Conservation (phyloP, 805 yeast species). For the Alloascoidea africana region DNA sequence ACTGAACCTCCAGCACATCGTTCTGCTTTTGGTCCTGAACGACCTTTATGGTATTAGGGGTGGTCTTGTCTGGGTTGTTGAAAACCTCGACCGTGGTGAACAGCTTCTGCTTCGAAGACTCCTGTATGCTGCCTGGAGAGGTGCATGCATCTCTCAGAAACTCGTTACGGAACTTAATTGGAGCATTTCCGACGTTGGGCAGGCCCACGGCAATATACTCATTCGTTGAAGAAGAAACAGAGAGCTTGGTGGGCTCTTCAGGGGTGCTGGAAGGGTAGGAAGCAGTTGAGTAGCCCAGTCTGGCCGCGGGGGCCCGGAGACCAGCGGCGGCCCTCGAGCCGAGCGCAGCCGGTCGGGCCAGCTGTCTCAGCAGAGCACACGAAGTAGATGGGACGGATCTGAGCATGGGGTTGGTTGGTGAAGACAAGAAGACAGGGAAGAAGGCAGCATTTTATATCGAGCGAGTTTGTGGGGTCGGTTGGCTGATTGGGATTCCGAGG, state of each 20-base stretch:
- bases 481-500: neutral
- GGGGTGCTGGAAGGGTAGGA: neutral
- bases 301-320: neutral
- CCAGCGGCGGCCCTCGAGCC: neutral
- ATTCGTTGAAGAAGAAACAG: neutral
- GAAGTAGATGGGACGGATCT: neutral
- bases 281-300: neutral
- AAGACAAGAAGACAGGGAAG: neutral
- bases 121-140: constrained; percentile 33
- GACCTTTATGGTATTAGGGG: constrained; percentile 22
- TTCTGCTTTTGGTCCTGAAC: constrained; percentile 14
- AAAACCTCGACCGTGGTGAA: constrained; percentile 43
- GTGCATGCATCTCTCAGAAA: constrained; percentile 56
- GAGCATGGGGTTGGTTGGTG: neutral
- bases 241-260: neutral
- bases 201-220: neutral
- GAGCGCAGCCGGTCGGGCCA: neutral
- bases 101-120: constrained; percentile 39
- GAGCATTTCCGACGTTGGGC: too few species aligned
- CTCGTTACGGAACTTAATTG: too few species aligned
- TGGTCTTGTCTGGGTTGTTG: constrained; percentile 15
- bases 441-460: neutral
- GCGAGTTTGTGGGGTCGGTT: neutral
- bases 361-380: too few species aligned
- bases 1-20: constrained; percentile 24